Evolutionary conservation across 768 basidiomycete species (phyloP).

Genomic region (Pulveroboletus sp.): DNA sequence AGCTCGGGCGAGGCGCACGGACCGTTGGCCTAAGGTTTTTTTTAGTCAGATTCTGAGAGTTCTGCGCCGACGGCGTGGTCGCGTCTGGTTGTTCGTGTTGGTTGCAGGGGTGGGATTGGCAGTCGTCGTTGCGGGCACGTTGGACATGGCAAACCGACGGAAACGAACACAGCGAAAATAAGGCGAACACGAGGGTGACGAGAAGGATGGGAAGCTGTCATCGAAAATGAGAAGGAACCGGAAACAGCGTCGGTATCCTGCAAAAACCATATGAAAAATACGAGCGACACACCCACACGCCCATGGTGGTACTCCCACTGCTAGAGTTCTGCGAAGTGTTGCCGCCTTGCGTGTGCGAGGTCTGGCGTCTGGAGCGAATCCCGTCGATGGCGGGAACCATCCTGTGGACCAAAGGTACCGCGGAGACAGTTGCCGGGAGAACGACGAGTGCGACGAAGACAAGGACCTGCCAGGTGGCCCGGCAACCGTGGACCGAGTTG

Average conservation of each 20-base stretch:
- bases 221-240: too few species aligned
- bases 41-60: too few species aligned
- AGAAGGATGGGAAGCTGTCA: constrained; percentile 29
- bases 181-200: constrained; percentile 17
- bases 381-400: background rate
- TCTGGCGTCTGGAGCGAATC: background rate
- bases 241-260: background rate
- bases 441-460: constrained; percentile 1
- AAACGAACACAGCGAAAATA: constrained; percentile 22
- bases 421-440: constrained; percentile 3
- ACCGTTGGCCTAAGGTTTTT: too few species aligned
- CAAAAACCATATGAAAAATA: background rate
- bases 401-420: too few species aligned
- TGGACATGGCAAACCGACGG: constrained; percentile 15
- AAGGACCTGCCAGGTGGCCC: constrained; percentile 3
- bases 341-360: background rate
- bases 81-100: background rate
- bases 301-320: constrained; percentile 12
- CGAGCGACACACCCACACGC: constrained; percentile 24
- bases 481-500: background rate
- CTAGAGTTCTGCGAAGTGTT: background rate
- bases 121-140: background rate
- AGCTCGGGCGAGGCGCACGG: too few species aligned
- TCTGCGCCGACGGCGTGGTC: constrained; percentile 38
- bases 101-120: constrained; percentile 5